Conservation (phyloP, 495 filamentous ascomycete genomes). For the Cercophora sp. region DNA sequence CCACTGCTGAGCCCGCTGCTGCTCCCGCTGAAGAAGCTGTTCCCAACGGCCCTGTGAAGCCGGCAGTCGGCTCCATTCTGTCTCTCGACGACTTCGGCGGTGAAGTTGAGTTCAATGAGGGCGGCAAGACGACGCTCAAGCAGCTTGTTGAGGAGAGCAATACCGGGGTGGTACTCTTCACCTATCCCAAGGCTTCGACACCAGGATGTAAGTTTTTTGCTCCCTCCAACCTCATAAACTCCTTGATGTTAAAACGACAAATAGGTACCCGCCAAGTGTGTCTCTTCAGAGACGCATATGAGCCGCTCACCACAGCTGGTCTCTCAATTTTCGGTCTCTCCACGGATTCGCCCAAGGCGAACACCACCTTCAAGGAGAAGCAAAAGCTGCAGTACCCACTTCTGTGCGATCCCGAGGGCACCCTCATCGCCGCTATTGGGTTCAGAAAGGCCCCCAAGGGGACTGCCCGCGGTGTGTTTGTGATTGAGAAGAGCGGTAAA, state of each 20-base stretch:
- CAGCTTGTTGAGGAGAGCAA: conserved; percentile 76
- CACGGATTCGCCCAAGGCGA: conserved; percentile 78
- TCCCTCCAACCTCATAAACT: conserved; percentile 7
- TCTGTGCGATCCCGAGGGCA: conserved; percentile 72
- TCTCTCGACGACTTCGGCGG: conserved; percentile 72
- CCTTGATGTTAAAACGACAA: conserved; percentile 13
- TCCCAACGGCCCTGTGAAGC: conserved; percentile 23
- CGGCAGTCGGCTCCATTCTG: conserved; percentile 50
- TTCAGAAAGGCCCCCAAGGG: conserved; percentile 72
- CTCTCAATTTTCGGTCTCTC: conserved; percentile 86
- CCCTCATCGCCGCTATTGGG: conserved; percentile 70
- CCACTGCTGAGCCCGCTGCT: conserved; percentile 17
- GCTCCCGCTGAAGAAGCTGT: conserved; percentile 20
- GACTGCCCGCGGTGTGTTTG: conserved; percentile 83
- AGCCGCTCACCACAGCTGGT: conserved; percentile 71
- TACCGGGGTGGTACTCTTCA: conserved; percentile 85
- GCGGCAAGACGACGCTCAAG: conserved; percentile 69
- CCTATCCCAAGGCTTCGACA: conserved; percentile 92
- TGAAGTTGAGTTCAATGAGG: conserved; percentile 80
- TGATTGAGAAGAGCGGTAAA: conserved; percentile 71
- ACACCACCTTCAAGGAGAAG: conserved; percentile 85
- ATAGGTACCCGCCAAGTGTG: conserved; percentile 89
- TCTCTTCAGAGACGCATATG: conserved; percentile 80
- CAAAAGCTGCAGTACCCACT: conserved; percentile 85
- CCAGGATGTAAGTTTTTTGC: conserved; percentile 76